These are phyloP conservation scores for Karstenula rhodostoma DNA, from an alignment of 2,329 filamentous ascomycete species.

Conservation along the genomic window DNA sequence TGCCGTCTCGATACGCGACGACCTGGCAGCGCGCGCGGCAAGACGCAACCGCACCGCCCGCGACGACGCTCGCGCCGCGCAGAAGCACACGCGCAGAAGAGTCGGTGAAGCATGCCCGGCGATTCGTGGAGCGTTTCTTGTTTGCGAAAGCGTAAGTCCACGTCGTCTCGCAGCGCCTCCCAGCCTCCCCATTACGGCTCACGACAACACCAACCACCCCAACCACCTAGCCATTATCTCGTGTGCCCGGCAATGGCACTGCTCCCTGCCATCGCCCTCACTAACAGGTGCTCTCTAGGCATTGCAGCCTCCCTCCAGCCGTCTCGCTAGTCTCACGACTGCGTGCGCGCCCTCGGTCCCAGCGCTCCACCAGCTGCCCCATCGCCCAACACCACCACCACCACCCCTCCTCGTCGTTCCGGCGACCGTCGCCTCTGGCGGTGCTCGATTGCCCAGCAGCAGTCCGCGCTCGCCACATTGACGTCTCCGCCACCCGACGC, in stretches of 20 bases:
- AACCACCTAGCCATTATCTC: constrained; percentile 18
- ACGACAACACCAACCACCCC: constrained; percentile 30
- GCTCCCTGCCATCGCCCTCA: constrained; percentile 23
- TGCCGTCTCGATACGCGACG: constrained; percentile 16
- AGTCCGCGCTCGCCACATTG: constrained; percentile 18
- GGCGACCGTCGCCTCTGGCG: constrained; percentile 14
- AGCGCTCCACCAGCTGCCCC: constrained; percentile 2
- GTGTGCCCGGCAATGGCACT: constrained; percentile 21
- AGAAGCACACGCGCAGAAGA: constrained; percentile 11
- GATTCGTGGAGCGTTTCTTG: constrained; percentile 23
- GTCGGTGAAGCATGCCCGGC: constrained; percentile 29
- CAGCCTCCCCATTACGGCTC: constrained; percentile 23
- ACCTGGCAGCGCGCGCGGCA: constrained; percentile 12
- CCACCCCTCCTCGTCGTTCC: background rate
- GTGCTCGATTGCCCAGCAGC: constrained; percentile 20
- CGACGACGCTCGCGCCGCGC: constrained; percentile 14
- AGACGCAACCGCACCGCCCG: constrained; percentile 9
- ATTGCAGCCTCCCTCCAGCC: constrained; percentile 29
- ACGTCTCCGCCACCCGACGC: constrained; percentile 14
- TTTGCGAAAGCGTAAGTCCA: constrained; percentile 23
- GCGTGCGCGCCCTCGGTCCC: constrained; percentile 17
- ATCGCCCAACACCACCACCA: constrained; percentile 8
- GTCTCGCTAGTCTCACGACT: constrained; percentile 25
- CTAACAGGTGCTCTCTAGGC: constrained; percentile 26
- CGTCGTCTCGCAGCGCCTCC: constrained; percentile 16